phyloP scores from a whole-genome alignment of 805 yeast species.

The Candida broadrunensis region DNA sequence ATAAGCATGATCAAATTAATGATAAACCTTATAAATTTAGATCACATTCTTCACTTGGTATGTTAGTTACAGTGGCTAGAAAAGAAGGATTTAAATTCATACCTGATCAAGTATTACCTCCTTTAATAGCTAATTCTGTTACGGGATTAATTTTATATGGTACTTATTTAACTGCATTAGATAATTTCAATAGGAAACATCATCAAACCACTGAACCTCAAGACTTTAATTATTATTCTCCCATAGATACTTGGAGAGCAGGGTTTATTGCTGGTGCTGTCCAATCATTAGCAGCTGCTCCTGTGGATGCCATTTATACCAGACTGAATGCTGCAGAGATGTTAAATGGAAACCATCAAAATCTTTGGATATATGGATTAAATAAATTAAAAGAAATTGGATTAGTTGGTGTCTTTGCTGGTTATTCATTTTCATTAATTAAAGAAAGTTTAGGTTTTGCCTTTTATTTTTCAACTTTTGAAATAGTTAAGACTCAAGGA shows the following conservation, averaged over 20 bases:
- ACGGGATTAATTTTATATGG: constrained; percentile 86
- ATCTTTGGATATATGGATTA: constrained; percentile 74
- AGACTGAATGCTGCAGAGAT: constrained; percentile 77
- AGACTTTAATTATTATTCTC: constrained; percentile 18
- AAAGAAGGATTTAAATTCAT: constrained; percentile 84
- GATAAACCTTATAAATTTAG: constrained; percentile 50
- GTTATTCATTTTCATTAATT: constrained; percentile 70
- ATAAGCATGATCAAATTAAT: constrained; percentile 42
- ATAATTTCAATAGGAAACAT: constrained; percentile 18
- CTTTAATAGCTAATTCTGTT: constrained; percentile 83
- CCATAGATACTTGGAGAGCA: constrained; percentile 64
- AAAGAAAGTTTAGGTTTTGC: constrained; percentile 87
- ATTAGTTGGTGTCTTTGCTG: constrained; percentile 82
- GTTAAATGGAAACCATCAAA: constrained; percentile 60
- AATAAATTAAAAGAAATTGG: constrained; percentile 73
- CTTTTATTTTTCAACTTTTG: constrained; percentile 77
- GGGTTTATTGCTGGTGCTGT: constrained; percentile 85
- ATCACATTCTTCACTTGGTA: constrained; percentile 78
- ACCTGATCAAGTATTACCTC: constrained; percentile 84
- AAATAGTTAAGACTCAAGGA: constrained; percentile 69
- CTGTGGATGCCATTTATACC: constrained; percentile 86
- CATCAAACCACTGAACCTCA: constrained; percentile 6
- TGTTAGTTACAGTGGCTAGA: constrained; percentile 65
- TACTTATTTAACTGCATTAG: constrained; percentile 62
- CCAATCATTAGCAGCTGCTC: constrained; percentile 91